A percentile compares a stretch with the other conserved stretches of the same genome.
These are phyloP conservation scores for Lactarius tabidus DNA, from an alignment of 768 basidiomycete genomes.

Conservation along the genomic window DNA sequence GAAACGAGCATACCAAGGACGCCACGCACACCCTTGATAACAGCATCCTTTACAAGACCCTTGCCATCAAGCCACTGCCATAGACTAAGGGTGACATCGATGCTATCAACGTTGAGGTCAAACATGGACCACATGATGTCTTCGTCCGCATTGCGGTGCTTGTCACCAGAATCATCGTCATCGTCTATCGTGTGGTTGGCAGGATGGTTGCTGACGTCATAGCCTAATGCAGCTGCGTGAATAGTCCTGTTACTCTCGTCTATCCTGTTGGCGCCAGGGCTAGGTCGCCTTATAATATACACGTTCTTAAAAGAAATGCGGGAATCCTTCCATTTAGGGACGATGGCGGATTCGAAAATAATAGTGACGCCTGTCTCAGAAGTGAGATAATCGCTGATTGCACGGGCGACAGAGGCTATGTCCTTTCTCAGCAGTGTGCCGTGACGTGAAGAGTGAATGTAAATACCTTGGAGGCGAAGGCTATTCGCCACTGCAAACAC, in stretches of 20 bases:
- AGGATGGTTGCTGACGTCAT: constrained; percentile 75
- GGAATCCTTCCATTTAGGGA: constrained; percentile 96
- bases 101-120: constrained; percentile 88
- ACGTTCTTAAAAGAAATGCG: constrained; percentile 97
- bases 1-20: constrained; percentile 60
- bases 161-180: constrained; percentile 39
- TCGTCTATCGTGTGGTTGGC: constrained; percentile 65
- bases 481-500: constrained; percentile 88
- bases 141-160: constrained; percentile 39
- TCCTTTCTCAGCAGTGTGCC: not conserved
- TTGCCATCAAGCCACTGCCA: constrained; percentile 94
- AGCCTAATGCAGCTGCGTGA: constrained; percentile 54
- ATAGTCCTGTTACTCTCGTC: constrained; percentile 36
- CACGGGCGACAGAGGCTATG: constrained; percentile 77
- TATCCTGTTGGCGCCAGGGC: not conserved
- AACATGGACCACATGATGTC: constrained; percentile 84
- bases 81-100: constrained; percentile 91
- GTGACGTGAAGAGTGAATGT: not conserved
- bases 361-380: constrained; percentile 90
- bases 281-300: constrained; percentile 80
- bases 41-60: constrained; percentile 86
- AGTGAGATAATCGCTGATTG: constrained; percentile 90
- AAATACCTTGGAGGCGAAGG: constrained; percentile 70
- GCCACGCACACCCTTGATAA: constrained; percentile 91
- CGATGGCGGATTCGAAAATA: constrained; percentile 96